Conservation (phyloP, 768 basidiomycete species). For the Leccinum subgranulosum region DNA sequence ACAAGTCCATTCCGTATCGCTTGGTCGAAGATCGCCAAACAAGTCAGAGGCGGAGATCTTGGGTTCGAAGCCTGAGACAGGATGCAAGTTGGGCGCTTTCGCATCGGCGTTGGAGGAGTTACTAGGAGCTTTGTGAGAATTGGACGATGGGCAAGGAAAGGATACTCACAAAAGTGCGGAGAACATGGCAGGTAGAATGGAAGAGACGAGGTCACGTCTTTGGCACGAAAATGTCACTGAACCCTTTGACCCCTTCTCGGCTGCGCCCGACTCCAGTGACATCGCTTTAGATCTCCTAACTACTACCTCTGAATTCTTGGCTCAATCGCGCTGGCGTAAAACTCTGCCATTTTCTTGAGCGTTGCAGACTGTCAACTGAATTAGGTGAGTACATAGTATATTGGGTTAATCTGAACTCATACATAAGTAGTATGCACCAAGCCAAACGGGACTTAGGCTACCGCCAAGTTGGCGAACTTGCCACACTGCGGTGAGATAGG, state of each 20-base stretch:
- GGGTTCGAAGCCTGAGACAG: slow-evolving; percentile 56
- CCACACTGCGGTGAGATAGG: not conserved
- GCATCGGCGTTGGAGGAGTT: slow-evolving; percentile 58
- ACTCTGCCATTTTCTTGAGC: no score
- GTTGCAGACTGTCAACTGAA: no score
- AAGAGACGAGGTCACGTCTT: not conserved
- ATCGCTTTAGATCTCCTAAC: not conserved
- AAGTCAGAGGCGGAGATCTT: slow-evolving; percentile 53
- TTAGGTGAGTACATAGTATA: no score
- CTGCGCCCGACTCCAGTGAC: slow-evolving; percentile 3
- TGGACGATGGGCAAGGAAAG: not conserved
- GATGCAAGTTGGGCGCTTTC: slow-evolving; percentile 75
- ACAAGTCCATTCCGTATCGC: slow-evolving; percentile 82
- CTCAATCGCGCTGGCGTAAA: no score
- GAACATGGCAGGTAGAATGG: slow-evolving; percentile 57
- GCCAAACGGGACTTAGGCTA: not conserved
- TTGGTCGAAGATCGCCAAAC: slow-evolving; percentile 70
- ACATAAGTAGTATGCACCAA: not conserved
- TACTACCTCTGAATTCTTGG: not conserved
- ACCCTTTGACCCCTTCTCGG: slow-evolving; percentile 11
- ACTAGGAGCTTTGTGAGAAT: slow-evolving; percentile 31
- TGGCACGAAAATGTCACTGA: not conserved
- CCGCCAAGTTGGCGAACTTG: not conserved
- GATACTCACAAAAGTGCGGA: slow-evolving; percentile 73
- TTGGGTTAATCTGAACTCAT: no score